Base-by-base conservation (phyloP, 805 yeast genomes). In the Metschnikowia bowlesiae region DNA sequence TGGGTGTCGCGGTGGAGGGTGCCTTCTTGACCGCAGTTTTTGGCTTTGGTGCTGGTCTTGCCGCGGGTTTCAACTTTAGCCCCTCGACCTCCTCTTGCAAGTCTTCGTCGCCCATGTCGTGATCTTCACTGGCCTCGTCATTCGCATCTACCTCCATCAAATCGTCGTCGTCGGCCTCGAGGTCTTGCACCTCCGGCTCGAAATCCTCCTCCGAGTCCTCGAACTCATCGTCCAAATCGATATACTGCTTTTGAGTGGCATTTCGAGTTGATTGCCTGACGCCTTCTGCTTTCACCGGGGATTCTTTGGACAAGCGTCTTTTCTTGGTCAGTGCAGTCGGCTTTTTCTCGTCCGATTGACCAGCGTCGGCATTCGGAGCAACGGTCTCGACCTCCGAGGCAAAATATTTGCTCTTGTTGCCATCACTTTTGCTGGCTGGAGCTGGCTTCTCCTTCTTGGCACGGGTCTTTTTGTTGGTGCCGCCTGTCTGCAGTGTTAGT, bases 131-230 rank as follows among this genome's bases (percentile, higher is more conserved):
- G 14, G 39, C 50, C 32, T 46, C 63, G 14, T 58, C 64, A 13
- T 49, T 61, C 8, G 48, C 62, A 35, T 61, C 62, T 2, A 44
- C 14, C 11, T 44, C 39, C 33, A 44, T 35, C 39, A 16, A 26
- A 6, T 47, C 59, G 10, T 49, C 58, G 16, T 30, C 46, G 11
- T 47, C 39, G 7, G 50, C 56, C 7, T 53, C 59, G 4, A 46
- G 56, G 3, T 50, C 53, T 4, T 57, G 57, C n/a, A 54, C 64
- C 11, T 46, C 55, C 6, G 63, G 62, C 34, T 60, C 45, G 47
- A 61, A 60, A 6, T 63, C 65, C 28, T 58, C 64, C 28, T 60
- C 68, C 9, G 62, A 56, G 49, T 60, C 66, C 36, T 57, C 65
- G 26, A 50, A 18, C 41, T 57, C 59, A 28, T 55, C 53, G 47